Percentiles rank a stretch among this genome's conserved stretches.
phyloP scores from a whole-genome alignment of 768 basidiomycete genomes.

The Boletus eberwhitei region DNA sequence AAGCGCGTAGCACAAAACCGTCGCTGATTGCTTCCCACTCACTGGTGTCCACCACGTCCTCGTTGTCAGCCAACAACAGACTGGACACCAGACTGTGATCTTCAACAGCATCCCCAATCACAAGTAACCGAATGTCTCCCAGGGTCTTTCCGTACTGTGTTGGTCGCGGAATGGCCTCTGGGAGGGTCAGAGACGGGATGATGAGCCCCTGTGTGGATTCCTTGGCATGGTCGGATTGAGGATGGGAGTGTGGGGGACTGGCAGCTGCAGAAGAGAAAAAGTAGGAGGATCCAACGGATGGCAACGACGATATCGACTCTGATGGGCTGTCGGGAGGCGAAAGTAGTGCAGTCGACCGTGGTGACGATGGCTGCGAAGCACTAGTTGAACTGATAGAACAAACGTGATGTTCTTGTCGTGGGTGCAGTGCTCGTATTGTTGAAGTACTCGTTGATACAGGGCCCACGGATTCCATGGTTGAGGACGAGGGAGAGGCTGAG shows the following conservation, averaged over 20 bases:
- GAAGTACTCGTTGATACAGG: conserved; percentile 35
- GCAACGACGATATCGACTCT: conserved; percentile 65
- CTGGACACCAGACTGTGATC: conserved; percentile 38
- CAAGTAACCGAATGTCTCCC: conserved; percentile 56
- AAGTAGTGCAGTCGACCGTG: conserved; percentile 47
- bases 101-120: conserved; percentile 44
- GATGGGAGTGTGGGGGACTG: conserved; percentile 54
- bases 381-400: conserved; percentile 2
- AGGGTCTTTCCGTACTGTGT: conserved; percentile 68
- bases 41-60: conserved; percentile 63
- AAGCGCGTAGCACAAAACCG: conserved; percentile 50
- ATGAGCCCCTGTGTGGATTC: conserved; percentile 54
- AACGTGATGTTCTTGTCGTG: conserved; percentile 19
- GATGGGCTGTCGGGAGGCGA: conserved; percentile 64
- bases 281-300: conserved; percentile 71
- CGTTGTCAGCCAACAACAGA: conserved; percentile 59
- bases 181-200: conserved; percentile 66
- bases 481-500: conserved; percentile 1
- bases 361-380: conserved; percentile 44
- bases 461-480: conserved; percentile 24
- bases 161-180: conserved; percentile 56
- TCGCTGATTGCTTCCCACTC: conserved; percentile 50
- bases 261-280: conserved; percentile 75
- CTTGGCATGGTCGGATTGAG: conserved; percentile 38
- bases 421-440: conserved; percentile 37